Evolutionary conservation across 164 flowering plant species (phyloP).

Genomic region (grape (Vitis vinifera)): ASM3070453v1 NC_081822.1:32367501-32368000

Average conservation of each 20-base stretch:
- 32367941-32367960: constrained; percentile 66
- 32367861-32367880: constrained; percentile 56
- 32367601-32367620: too few species aligned
- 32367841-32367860: constrained; percentile 52
- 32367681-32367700: too few species aligned
- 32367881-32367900: constrained; percentile 51
- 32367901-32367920: constrained; percentile 71
- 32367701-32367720: constrained; percentile 19
- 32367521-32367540: too few species aligned
- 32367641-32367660: too few species aligned
- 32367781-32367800: constrained; percentile 60
- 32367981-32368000: constrained; percentile 41
- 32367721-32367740: constrained; percentile 40
- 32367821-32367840: constrained; percentile 30
- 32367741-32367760: constrained; percentile 44
- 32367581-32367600: too few species aligned
- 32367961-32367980: constrained; percentile 34
- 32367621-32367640: too few species aligned
- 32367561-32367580: too few species aligned
- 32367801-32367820: constrained; percentile 58
- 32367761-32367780: constrained; percentile 29
- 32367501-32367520: too few species aligned
- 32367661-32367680: too few species aligned
- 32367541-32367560: too few species aligned
- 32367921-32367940: constrained; percentile 73